phyloP scores from a whole-genome alignment of 257 asterid species.

The Thymus mandschuricus region DNA sequence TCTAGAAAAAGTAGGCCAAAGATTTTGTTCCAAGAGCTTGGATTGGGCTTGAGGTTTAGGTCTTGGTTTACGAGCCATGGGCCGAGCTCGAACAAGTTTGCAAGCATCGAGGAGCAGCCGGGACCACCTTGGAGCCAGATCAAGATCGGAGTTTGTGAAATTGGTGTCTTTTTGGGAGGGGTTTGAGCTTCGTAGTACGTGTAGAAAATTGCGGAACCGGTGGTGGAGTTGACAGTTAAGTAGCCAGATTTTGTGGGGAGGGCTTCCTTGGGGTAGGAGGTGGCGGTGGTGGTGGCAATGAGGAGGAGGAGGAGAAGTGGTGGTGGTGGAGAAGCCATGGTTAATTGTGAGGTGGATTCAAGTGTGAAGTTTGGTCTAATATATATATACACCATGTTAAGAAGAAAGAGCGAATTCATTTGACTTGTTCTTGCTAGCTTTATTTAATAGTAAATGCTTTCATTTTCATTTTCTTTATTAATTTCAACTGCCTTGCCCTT shows the following conservation, averaged over 20 bases:
- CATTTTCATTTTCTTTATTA: not conserved
- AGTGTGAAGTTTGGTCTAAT: constrained; percentile 16
- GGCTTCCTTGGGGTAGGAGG: constrained; percentile 59
- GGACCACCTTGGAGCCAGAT: constrained; percentile 96
- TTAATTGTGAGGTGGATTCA: not conserved
- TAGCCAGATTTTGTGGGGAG: constrained; percentile 88
- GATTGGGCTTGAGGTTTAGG: constrained; percentile 47
- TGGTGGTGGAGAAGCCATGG: constrained; percentile 41
- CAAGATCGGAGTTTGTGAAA: constrained; percentile 63
- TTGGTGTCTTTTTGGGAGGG: constrained; percentile 33
- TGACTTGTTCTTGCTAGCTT: constrained; percentile 34
- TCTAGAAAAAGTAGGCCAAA: constrained; percentile 78
- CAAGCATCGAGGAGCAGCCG: constrained; percentile 88
- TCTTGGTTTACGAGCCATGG: constrained; percentile 67
- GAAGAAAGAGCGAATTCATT: constrained; percentile 21
- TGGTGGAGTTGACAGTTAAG: constrained; percentile 69
- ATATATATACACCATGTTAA: constrained; percentile 42
- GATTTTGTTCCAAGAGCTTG: constrained; percentile 66
- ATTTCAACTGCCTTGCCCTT: constrained; percentile 11
- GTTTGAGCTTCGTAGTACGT: constrained; percentile 73
- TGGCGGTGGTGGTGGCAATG: constrained; percentile 33
- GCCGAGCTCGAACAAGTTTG: constrained; percentile 68
- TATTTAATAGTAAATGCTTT: not conserved
- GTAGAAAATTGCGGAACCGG: constrained; percentile 77
- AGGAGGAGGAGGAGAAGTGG: constrained; percentile 46